Base-by-base conservation (phyloP, 768 basidiomycete genomes). In the Tulasnella sp. region DNA sequence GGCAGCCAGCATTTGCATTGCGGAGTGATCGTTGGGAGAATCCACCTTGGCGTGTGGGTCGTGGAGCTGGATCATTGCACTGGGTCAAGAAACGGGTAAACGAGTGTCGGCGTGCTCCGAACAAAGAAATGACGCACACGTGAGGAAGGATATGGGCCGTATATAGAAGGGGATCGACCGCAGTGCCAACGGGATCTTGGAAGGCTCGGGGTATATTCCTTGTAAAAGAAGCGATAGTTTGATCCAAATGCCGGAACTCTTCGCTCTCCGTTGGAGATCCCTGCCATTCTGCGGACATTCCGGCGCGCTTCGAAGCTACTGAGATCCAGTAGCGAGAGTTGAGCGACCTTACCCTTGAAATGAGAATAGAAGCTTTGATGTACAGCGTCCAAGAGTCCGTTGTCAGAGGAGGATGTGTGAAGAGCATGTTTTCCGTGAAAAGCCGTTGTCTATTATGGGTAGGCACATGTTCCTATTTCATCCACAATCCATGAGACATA, bases 201-300 rank as follows among this genome's bases (percentile, higher is more conserved):
- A 92, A 85, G 80, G 90, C 89, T 60, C 85, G 82, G 0, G 92
- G 91, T 81, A 93, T 90, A 4, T 90, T 90, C n/a, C 88, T 84
- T 37, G 88, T 87, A 84, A 93, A 93, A 0, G 89, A 88, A 2
- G 87, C 85, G 28, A 91, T 87, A 41, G 90, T 86, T 44, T 88
- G 86, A 83, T 94, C 92, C 34, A 94, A 86, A 81, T 92, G 90
- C 64, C 89, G 86, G 85, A 93, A 94, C 2, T 91, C 91, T 16
- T 87, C 88, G 40, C 92, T 89, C 8, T 90, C 89, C 81, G 92
- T 87, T 37, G 90, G 89, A 24, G 40, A 9, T 20, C 40, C 22
- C 2, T 28, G n/a, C 14, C 0, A 22, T 12, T 5, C 28, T 28
- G 6, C 20, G 11, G 41, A 40, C 24, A 22, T 12, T 42, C 11